Base-by-base conservation (phyloP, 805 yeast species). In the Cyberlindnera mississippiensis region DNA sequence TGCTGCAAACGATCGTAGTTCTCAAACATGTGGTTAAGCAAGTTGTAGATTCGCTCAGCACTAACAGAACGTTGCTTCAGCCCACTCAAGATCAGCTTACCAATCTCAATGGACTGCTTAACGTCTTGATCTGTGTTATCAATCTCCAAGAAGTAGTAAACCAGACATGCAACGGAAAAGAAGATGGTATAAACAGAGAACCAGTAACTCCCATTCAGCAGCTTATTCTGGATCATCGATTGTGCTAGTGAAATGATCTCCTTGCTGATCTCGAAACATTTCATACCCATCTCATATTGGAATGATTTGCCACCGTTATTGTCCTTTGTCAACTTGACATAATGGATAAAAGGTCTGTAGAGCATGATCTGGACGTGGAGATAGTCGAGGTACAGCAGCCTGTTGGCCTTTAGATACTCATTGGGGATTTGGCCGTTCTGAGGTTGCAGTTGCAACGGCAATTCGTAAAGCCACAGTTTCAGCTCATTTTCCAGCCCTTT, bases 151-250 rank as follows among this genome's bases (percentile, higher is more conserved):
- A 60, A 53, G 58, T 88, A 89, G 57, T 84, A 89, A 6, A 87
- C 80, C 53, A 89, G 69, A 51, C 96, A 87, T 0, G 96, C 95
- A 38, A 89, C 90, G 1, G 95, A 81, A 60, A 86, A 89, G 60
- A 89, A 89, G n/a, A 89, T 83, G 0, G 96, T 88, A 61, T 89
- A 89, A 60, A 85, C 81, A n/a, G 93, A 82, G 56, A 87, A 89
- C 96, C 96, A 88, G 60, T 89, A 90, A 1, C 95, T 85, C 2
- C 96, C 96, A 50, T 85, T 78, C 44, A 89, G 67, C 53, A 85
- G 68, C 46, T 83, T 75, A 45, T 79, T 78, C 47, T 76, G 73
- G 43, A 85, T 78, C 86, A 89, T 78, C 48, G 83, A 88, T 52
- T 85, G 79, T 0, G 96, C 90, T 44, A 88, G 61, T 52, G 81